These are phyloP conservation scores for Saccharomyces jurei DNA, from an alignment of 805 yeast species.

Conservation along the genomic window DNA sequence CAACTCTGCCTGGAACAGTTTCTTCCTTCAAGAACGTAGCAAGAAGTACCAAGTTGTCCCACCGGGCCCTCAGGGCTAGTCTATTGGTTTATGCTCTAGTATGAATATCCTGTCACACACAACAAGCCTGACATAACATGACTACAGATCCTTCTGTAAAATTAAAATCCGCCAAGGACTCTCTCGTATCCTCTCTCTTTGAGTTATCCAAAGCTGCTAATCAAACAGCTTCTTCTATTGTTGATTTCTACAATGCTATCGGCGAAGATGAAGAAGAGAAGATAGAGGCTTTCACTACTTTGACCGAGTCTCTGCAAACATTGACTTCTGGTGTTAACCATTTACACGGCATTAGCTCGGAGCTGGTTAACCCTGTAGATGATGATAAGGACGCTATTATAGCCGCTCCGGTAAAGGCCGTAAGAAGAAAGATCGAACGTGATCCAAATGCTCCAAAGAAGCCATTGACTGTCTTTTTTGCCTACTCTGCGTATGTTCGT, in stretches of 20 bases:
- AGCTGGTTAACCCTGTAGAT: conserved; percentile 28
- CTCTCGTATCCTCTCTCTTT: conserved; percentile 66
- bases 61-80: not conserved
- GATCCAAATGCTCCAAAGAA: conserved; percentile 96
- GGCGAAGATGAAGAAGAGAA: conserved; percentile 41
- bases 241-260: conserved; percentile 59
- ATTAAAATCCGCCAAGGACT: conserved; percentile 32
- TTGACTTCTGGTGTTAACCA: conserved; percentile 33
- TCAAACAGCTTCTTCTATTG: conserved; percentile 73
- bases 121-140: conserved; percentile 8
- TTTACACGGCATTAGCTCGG: conserved; percentile 24
- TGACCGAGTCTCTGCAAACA: conserved; percentile 36
- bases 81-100: not conserved
- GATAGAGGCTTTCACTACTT: conserved; percentile 38
- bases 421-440: conserved; percentile 44
- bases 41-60: not conserved
- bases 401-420: conserved; percentile 18
- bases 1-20: not conserved
- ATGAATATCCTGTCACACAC: not conserved
- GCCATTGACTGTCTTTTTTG: conserved; percentile 81
- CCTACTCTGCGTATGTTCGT: conserved; percentile 67
- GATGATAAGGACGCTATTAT: conserved; percentile 24
- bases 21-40: not conserved
- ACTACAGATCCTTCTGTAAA: conserved; percentile 29
- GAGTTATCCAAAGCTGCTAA: conserved; percentile 82